These are phyloP conservation scores for Lactifluus volemus DNA, from an alignment of 768 basidiomycete species.

Conservation along the genomic window DNA sequence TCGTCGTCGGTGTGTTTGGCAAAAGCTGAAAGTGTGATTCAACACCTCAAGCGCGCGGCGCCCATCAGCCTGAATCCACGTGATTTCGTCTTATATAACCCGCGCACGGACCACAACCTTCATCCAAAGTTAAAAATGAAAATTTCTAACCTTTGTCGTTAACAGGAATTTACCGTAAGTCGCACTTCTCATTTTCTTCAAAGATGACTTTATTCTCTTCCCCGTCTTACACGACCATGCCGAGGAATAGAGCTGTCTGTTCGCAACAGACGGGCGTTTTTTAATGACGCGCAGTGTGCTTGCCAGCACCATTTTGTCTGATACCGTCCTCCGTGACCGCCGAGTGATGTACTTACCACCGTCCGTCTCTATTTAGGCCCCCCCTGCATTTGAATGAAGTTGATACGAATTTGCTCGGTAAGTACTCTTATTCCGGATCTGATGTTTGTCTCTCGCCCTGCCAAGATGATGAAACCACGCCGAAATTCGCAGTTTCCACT, in stretches of 20 bases:
- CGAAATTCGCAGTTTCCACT: slow-evolving; percentile 86
- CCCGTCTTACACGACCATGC: slow-evolving; percentile 88
- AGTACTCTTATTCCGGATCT: background rate
- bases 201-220: slow-evolving; percentile 82
- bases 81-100: background rate
- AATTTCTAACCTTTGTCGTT: background rate
- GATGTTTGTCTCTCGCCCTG: background rate
- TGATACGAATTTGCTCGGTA: background rate
- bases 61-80: background rate
- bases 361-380: background rate
- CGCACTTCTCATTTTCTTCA: background rate
- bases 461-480: slow-evolving; percentile 29
- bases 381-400: no score
- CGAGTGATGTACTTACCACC: background rate
- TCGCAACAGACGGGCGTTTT: slow-evolving; percentile 65
- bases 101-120: slow-evolving; percentile 12
- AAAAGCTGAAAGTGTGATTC: background rate
- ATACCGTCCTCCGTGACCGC: slow-evolving; percentile 23
- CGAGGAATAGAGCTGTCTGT: slow-evolving; percentile 74
- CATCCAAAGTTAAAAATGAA: background rate
- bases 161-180: background rate
- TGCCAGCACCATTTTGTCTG: slow-evolving; percentile 88
- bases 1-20: slow-evolving; percentile 4
- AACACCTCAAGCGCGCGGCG: background rate
- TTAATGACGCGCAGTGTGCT: slow-evolving; percentile 60